Evolutionary conservation across 306 rosid species (phyloP), one percentile per base, ranked within the genome.

Genomic region (Quercus cerris): DNA sequence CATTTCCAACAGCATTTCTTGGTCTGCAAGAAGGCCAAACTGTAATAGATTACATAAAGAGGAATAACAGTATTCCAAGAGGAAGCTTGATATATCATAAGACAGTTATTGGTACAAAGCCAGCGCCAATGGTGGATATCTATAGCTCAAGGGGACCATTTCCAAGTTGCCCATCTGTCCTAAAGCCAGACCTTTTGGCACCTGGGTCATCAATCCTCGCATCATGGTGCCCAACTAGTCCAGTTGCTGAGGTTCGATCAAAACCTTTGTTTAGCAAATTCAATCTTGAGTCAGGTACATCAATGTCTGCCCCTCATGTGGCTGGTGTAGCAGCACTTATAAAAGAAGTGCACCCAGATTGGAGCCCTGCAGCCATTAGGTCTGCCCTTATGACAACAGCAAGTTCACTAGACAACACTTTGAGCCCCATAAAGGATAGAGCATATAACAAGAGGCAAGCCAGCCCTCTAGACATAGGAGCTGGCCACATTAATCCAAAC

Each of bases 91-190:
- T 14, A 20, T 90, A 87, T 78, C 73, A 56, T 71, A 23, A 19
- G 31, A 92, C 97, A 11, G 3, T 49, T 54, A 73, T 82, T 3
- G 94, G 93, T 4, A 81, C 67, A 5, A 86, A 56, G 70, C 92
- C 92, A 46, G 88, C 94, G 6, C 98, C 97, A 0, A 73, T 52
- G 38, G 91, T 88, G 35, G 92, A 89, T 23, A 17, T 11, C 52
- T 92, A 89, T 75, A 92, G 93, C 64, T 87, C 97, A 0, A 81
- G 98, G 82, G 97, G 97, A 4, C 98, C 97, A 52, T 92, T 96
- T 11, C 69, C 7, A 5, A 84, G 89, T 72, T 90, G 87, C 77
- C 93, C 97, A 3, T 73, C 30, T 61, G 88, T 91, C 70, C 69
- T 92, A 76, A 94, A 94, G 81, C 98, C 97, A 0, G 98, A 94